Conservation (phyloP, 148 eudicot species). For the Drosera capensis region DNA sequence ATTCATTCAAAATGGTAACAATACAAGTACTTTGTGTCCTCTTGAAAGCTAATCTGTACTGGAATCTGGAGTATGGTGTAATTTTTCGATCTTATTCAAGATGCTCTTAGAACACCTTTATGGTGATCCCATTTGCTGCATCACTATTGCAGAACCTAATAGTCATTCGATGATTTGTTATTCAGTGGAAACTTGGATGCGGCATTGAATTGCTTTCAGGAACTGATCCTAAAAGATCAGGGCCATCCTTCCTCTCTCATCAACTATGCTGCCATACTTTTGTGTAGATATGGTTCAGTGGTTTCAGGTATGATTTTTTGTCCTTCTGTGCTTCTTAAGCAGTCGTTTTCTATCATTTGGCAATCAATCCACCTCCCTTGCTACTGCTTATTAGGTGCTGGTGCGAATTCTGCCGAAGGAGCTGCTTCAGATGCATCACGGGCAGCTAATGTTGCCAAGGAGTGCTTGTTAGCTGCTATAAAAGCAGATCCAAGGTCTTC, state of each 20-base stretch:
- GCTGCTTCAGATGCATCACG: conserved; percentile 36
- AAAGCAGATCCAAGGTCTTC: conserved; percentile 72
- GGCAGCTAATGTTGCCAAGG: conserved; percentile 72
- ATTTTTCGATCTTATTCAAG: too few species aligned
- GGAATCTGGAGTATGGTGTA: too few species aligned
- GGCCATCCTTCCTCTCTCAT: conserved; percentile 80
- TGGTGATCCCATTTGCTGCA: too few species aligned
- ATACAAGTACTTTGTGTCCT: too few species aligned
- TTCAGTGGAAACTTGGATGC: conserved; percentile 81
- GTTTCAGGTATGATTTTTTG: conserved; percentile 57
- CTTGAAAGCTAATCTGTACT: too few species aligned
- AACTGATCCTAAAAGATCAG: conserved; percentile 74
- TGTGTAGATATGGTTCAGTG: conserved; percentile 76
- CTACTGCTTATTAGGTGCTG: conserved; percentile 46
- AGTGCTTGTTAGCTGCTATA: conserved; percentile 75
- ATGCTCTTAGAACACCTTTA: too few species aligned
- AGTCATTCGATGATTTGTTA: too few species aligned
- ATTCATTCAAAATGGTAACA: too few species aligned
- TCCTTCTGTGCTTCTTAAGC: conserved; percentile 6
- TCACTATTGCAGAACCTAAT: too few species aligned
- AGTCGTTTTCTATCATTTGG: neutral
- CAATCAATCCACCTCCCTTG: neutral
- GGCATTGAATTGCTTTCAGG: conserved; percentile 68
- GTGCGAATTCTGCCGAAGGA: conserved; percentile 55
- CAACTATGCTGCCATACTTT: conserved; percentile 74